phyloP scores from a whole-genome alignment of 1,284 basidiomycete species.

The Cutaneotrichosporon mucoides region DNA sequence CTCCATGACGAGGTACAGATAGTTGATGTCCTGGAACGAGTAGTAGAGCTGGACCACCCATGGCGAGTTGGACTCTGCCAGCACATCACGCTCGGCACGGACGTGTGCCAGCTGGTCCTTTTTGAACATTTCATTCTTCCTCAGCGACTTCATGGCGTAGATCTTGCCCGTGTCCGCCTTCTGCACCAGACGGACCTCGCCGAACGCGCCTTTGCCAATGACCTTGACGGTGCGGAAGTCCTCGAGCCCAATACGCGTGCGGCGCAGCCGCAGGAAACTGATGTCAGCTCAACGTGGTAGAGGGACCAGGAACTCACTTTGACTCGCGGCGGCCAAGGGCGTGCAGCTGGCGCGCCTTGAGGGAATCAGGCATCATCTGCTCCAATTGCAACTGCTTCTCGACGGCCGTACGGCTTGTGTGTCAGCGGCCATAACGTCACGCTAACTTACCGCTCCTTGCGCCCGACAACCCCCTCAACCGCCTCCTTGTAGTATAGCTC shows the following conservation, averaged over 20 bases:
- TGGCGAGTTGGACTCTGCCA: constrained; percentile 94
- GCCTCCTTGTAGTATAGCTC: constrained; percentile 97
- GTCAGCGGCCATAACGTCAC: too few species aligned
- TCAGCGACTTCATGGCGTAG: constrained; percentile 98
- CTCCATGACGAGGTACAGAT: constrained; percentile 98
- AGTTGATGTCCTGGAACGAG: constrained; percentile 94
- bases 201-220: constrained; percentile 98
- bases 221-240: constrained; percentile 98
- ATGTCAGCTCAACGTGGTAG: neutral
- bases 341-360: constrained; percentile 84
- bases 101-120: constrained; percentile 98
- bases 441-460: constrained; percentile 77
- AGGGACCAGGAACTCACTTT: constrained; percentile 55
- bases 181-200: constrained; percentile 93
- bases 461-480: constrained; percentile 83
- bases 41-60: constrained; percentile 99
- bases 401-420: constrained; percentile 76
- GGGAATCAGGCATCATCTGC: constrained; percentile 69
- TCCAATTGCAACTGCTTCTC: constrained; percentile 81
- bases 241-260: constrained; percentile 86
- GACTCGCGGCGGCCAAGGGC: constrained; percentile 89
- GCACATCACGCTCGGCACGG: constrained; percentile 94
- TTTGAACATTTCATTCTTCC: constrained; percentile 99
- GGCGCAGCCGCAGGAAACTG: constrained; percentile 74
- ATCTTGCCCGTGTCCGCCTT: constrained; percentile 97